Base-by-base conservation (phyloP, 257 asterid species). In the Solanum appendiculatum region DNA sequence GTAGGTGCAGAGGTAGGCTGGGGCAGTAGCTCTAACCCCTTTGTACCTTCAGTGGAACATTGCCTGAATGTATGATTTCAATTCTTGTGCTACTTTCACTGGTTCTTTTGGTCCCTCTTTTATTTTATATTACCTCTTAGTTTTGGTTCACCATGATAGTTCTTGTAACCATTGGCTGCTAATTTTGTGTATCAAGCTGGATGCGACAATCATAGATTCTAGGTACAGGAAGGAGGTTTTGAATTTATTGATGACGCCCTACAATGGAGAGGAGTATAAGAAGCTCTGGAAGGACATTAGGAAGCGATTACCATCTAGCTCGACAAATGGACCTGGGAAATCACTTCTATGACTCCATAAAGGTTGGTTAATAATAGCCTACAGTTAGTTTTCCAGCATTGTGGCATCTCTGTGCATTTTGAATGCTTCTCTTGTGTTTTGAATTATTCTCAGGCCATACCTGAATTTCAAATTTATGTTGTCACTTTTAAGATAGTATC, bases 121-220 rank as follows among this genome's bases (percentile, higher is more conserved):
- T 36, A 86, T 12, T 77, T 85, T 34, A n/a, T 16, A 31, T 86
- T 85, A 46, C 33, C 60, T 77, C 83, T 42, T 77, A 42, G 58
- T 42, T 36, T 42, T 77, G 58, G 54, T 77, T 78, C n/a, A n/a
- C n/a, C 84, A 8, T 25, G 37, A 77, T 77, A 78, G 42, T 25
- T 42, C 39, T 42, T 14, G 84, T 78, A 42, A 44, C 48, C 63
- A 78, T 78, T 75, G 83, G 23, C 37, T 25, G 36, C n/a, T 29
- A 68, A 82, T 90, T 64, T 80, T 46, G 44, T 42, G 78, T 68
- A 44, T 91, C 89, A 93, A 93, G 95, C 64, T 84, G 73, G 42
- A 73, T 75, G 84, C 25, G 9, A 31, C 75, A 83, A 81, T 82
- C 36, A 60, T 9, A 25, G 10, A 20, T 44, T 82, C 84, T 25